A percentile compares a stretch with the other conserved stretches of the same genome.
These are phyloP conservation scores for Buddleja alternifolia DNA, from an alignment of 257 asterid species.

Conservation along the genomic window DNA sequence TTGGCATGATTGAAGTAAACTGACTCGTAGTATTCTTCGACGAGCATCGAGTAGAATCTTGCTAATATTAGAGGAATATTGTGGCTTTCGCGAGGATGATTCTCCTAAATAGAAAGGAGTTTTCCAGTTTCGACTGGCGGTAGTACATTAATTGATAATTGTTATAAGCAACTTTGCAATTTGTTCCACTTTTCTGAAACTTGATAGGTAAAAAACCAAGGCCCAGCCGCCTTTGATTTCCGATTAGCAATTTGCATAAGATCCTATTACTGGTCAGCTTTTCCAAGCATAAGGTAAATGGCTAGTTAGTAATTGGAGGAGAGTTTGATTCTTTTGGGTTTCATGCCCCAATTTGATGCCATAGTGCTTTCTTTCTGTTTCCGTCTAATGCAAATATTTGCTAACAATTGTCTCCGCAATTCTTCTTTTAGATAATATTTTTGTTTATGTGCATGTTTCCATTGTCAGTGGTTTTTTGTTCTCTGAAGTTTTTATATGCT, in stretches of 20 bases:
- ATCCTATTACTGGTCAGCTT: neutral
- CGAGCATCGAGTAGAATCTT: neutral
- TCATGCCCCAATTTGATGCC: neutral
- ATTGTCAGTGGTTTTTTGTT: neutral
- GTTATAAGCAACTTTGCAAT: conserved; percentile 5
- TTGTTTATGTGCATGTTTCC: neutral
- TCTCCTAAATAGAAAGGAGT: neutral
- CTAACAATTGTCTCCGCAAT: neutral
- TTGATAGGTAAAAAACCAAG: neutral
- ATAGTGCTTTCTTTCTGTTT: neutral
- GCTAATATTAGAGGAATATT: neutral
- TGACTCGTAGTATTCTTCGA: neutral
- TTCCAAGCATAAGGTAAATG: neutral
- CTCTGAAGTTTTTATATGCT: neutral
- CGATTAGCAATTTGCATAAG: neutral
- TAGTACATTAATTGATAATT: neutral
- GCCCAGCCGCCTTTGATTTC: neutral
- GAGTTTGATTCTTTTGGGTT: neutral
- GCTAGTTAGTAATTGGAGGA: neutral
- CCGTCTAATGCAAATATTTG: neutral
- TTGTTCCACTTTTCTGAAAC: conserved; percentile 5
- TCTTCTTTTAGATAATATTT: no score
- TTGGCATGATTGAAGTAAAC: conserved; percentile 1
- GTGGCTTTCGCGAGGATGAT: neutral
- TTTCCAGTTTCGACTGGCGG: neutral